These are phyloP conservation scores for Roridomyces roridus DNA, from an alignment of 768 basidiomycete genomes.

Conservation along the genomic window DNA sequence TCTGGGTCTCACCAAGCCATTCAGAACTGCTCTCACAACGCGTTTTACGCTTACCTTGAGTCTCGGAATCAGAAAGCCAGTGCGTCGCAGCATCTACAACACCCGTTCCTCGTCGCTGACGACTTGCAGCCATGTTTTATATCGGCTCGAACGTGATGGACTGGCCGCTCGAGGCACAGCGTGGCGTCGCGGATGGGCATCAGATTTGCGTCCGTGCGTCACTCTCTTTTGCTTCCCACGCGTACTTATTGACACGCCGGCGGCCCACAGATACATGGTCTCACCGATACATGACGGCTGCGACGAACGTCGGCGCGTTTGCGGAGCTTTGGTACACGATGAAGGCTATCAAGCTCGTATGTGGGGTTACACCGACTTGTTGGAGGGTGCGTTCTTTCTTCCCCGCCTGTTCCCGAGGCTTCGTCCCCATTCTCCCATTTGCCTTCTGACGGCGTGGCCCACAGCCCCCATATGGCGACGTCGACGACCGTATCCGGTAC, in stretches of 20 bases:
- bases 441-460: too few relatives aligned
- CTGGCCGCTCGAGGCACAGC: slow-evolving; percentile 62
- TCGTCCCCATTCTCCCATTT: too few relatives aligned
- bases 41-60: slow-evolving; percentile 61
- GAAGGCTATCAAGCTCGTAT: slow-evolving; percentile 57
- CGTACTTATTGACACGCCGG: neutral
- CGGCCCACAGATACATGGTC: slow-evolving; percentile 54
- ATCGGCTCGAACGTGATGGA: slow-evolving; percentile 65
- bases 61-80: slow-evolving; percentile 66
- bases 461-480: too few relatives aligned
- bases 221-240: neutral
- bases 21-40: slow-evolving; percentile 71
- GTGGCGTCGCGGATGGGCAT: slow-evolving; percentile 58
- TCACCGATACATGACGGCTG: slow-evolving; percentile 62
- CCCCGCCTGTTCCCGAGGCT: too few relatives aligned
- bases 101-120: neutral
- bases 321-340: slow-evolving; percentile 78
- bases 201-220: slow-evolving; percentile 67
- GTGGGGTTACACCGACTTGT: slow-evolving; percentile 62
- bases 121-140: slow-evolving; percentile 58
- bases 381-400: slow-evolving; percentile 43
- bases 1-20: too few relatives aligned
- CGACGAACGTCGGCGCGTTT: slow-evolving; percentile 69
- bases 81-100: slow-evolving; percentile 33
- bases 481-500: too few relatives aligned